Conservation (phyloP, 495 filamentous ascomycete species). For the Neurospora sp. region DNA sequence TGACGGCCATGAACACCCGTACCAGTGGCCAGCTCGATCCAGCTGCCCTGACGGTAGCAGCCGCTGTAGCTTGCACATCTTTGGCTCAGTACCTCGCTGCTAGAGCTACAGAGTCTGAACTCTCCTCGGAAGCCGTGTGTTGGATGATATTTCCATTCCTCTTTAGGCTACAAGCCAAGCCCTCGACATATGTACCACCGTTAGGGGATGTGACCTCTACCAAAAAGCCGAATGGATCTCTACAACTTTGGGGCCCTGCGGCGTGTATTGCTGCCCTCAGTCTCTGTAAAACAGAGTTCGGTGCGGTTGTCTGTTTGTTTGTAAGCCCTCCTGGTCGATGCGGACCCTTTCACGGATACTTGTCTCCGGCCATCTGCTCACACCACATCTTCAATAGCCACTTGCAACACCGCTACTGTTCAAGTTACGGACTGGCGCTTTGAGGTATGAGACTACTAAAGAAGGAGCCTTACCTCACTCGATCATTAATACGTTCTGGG, state of each 20-base stretch:
- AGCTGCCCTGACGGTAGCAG: not conserved
- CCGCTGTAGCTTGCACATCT: not conserved
- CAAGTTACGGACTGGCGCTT: not conserved
- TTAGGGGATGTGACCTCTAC: not conserved
- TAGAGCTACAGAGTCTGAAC: not conserved
- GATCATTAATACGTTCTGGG: not conserved
- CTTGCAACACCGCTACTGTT: not conserved
- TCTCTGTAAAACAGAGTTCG: not conserved
- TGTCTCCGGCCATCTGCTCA: not conserved
- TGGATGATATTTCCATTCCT: not conserved
- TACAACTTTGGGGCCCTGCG: not conserved
- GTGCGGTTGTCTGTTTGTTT: not conserved
- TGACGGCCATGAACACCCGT: not conserved
- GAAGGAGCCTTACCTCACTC: not conserved
- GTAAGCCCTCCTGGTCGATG: not conserved
- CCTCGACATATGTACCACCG: not conserved
- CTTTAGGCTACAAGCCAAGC: not conserved
- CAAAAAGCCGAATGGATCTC: not conserved
- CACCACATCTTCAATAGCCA: not conserved
- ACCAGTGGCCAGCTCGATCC: not conserved
- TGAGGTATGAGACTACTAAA: not conserved
- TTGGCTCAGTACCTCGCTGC: not conserved
- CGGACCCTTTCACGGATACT: not conserved
- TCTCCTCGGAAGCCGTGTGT: not conserved
- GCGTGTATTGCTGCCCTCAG: not conserved